Evolutionary conservation across 2,329 filamentous ascomycete genomes (phyloP).

Genomic region (Penicillium vulpinum): DNA sequence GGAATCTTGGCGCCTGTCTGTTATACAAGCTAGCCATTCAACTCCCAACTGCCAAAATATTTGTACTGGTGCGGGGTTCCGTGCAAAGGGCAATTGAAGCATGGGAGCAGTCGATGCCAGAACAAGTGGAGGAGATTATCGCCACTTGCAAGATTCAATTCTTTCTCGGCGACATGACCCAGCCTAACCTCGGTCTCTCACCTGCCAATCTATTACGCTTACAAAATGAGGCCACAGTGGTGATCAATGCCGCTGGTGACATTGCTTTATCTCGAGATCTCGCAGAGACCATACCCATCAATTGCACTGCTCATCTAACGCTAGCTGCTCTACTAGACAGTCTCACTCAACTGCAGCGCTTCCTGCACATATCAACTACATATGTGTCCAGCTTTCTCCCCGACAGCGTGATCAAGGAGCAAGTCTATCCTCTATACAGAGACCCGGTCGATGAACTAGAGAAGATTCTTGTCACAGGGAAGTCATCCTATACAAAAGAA

Average conservation of each 20-base stretch:
- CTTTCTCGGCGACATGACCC: slow-evolving; percentile 19
- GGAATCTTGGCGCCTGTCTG: slow-evolving; percentile 18
- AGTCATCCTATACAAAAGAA: slow-evolving; percentile 2
- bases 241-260: slow-evolving; percentile 21
- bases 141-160: slow-evolving; percentile 20
- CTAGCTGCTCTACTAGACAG: slow-evolving; percentile 2
- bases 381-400: slow-evolving; percentile 15
- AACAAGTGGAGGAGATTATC: slow-evolving; percentile 21
- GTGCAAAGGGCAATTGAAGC: slow-evolving; percentile 8
- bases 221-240: slow-evolving; percentile 12
- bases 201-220: slow-evolving; percentile 3
- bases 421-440: not conserved
- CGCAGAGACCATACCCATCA: slow-evolving; percentile 10
- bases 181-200: slow-evolving; percentile 12
- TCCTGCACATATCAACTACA: slow-evolving; percentile 19
- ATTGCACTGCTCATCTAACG: slow-evolving; percentile 12
- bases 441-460: slow-evolving; percentile 3
- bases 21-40: slow-evolving; percentile 21
- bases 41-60: slow-evolving; percentile 17
- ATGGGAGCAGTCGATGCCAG: slow-evolving; percentile 20
- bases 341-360: slow-evolving; percentile 5
- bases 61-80: slow-evolving; percentile 13
- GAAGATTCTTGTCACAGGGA: slow-evolving; percentile 8
- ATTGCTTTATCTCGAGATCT: slow-evolving; percentile 16
- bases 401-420: slow-evolving; percentile 7